Evolutionary conservation across 805 yeast species (phyloP).

Genomic region (Tetrapisispora nanseiensis): DNA sequence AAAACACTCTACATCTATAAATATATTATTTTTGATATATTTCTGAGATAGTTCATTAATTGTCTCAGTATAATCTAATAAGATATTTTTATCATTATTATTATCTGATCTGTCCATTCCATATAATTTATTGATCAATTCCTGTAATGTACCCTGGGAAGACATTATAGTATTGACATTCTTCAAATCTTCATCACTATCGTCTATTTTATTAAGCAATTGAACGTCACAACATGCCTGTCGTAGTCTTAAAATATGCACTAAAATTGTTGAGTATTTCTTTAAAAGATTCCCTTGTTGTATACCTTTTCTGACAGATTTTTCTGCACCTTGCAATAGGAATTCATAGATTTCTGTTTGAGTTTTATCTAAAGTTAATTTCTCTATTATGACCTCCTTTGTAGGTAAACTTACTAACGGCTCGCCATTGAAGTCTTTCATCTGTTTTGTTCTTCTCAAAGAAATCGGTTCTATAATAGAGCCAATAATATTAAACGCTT

Average conservation of each 20-base stretch:
- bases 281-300: conserved; percentile 58
- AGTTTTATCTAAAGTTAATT: conserved; percentile 51
- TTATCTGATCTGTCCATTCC: not conserved
- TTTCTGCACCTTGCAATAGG: conserved; percentile 57
- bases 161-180: conserved; percentile 8
- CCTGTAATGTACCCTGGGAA: conserved; percentile 5
- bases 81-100: too few relatives aligned
- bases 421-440: conserved; percentile 65
- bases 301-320: conserved; percentile 49
- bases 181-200: conserved; percentile 41
- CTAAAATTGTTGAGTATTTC: conserved; percentile 67
- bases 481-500: conserved; percentile 77
- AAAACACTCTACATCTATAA: conserved; percentile 58
- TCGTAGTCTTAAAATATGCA: conserved; percentile 73
- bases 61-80: too few relatives aligned
- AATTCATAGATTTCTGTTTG: conserved; percentile 61
- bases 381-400: conserved; percentile 62
- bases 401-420: conserved; percentile 69
- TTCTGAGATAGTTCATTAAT: conserved; percentile 5
- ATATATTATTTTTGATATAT: conserved; percentile 26
- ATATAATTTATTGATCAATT: not conserved
- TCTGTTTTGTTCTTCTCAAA: conserved; percentile 75
- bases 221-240: conserved; percentile 84
- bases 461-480: conserved; percentile 76
- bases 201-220: conserved; percentile 43